Evolutionary conservation across 2,329 filamentous ascomycete genomes (phyloP).

Genomic region (Fusarium gaditjirri): DNA sequence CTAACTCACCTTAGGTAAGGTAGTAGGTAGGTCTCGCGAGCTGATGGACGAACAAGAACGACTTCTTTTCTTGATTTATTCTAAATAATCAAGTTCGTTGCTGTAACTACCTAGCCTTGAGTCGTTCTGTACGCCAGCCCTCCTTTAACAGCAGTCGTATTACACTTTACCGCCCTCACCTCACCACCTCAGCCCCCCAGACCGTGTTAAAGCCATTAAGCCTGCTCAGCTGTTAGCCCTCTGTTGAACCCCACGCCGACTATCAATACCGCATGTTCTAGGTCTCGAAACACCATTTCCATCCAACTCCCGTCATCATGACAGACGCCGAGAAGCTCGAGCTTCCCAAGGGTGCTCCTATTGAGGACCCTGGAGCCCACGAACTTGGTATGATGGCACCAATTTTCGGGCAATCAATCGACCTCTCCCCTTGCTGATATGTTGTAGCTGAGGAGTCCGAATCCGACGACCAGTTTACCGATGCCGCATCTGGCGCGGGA

Average conservation of each 20-base stretch:
- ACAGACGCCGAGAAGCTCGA: constrained; percentile 46
- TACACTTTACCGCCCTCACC: constrained; percentile 8
- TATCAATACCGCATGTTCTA: constrained; percentile 39
- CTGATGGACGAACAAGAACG: background rate
- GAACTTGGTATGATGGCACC: constrained; percentile 61
- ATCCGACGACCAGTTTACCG: constrained; percentile 76
- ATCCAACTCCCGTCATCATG: constrained; percentile 39
- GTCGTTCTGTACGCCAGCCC: background rate
- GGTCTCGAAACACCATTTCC: constrained; percentile 11
- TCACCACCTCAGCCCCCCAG: constrained; percentile 1
- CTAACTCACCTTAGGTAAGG: background rate
- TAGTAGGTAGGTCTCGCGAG: constrained; percentile 18
- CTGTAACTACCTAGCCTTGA: background rate
- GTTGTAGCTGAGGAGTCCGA: constrained; percentile 63
- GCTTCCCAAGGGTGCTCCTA: constrained; percentile 46
- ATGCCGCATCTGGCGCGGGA: constrained; percentile 66
- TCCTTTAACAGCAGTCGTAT: constrained; percentile 1
- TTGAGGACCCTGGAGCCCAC: constrained; percentile 67
- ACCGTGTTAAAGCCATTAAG: constrained; percentile 6
- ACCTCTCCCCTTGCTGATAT: constrained; percentile 39
- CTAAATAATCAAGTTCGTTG: constrained; percentile 10
- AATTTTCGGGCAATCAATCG: background rate
- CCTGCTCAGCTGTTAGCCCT: constrained; percentile 17
- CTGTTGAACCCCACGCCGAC: constrained; percentile 32
- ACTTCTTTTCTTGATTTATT: constrained; percentile 33